Conservation (phyloP, 2,329 filamentous ascomycete genomes). For the Fusarium clavum region DNA sequence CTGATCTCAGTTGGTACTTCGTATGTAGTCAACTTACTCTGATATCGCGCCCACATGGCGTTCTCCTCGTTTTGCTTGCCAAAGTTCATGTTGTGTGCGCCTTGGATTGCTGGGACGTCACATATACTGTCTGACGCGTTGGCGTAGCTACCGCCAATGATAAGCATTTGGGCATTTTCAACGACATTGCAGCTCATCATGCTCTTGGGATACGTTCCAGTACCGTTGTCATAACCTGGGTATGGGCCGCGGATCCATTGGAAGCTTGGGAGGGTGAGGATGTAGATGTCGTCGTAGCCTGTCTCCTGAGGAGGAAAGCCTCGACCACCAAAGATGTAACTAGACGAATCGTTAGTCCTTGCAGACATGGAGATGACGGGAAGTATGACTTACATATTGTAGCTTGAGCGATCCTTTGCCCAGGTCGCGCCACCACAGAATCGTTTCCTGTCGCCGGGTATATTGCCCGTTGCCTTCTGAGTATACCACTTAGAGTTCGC, state of each 20-base stretch:
- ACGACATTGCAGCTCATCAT: slow-evolving; percentile 20
- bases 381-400: slow-evolving; percentile 2
- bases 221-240: background rate
- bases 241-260: slow-evolving; percentile 11
- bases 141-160: slow-evolving; percentile 2
- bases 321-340: slow-evolving; percentile 11
- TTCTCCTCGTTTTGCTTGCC: slow-evolving; percentile 11
- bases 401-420: slow-evolving; percentile 11
- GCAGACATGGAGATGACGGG: fast-evolving
- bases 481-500: slow-evolving; percentile 11
- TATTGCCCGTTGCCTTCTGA: background rate
- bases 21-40: background rate
- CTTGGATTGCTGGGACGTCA: background rate
- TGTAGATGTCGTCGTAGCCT: slow-evolving; percentile 17
- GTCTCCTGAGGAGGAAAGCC: background rate
- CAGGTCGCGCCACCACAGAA: slow-evolving; percentile 11
- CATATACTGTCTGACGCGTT: background rate
- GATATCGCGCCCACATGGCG: slow-evolving; percentile 10
- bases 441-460: background rate
- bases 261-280: slow-evolving; percentile 16
- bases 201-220: background rate
- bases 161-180: slow-evolving; percentile 2
- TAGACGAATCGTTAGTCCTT: background rate
- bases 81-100: slow-evolving; percentile 13
- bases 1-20: slow-evolving; percentile 2